A percentile compares a stretch with the other conserved stretches of the same genome.
phyloP scores from a whole-genome alignment of 768 basidiomycete species.

The Fomitopsis serialis region DNA sequence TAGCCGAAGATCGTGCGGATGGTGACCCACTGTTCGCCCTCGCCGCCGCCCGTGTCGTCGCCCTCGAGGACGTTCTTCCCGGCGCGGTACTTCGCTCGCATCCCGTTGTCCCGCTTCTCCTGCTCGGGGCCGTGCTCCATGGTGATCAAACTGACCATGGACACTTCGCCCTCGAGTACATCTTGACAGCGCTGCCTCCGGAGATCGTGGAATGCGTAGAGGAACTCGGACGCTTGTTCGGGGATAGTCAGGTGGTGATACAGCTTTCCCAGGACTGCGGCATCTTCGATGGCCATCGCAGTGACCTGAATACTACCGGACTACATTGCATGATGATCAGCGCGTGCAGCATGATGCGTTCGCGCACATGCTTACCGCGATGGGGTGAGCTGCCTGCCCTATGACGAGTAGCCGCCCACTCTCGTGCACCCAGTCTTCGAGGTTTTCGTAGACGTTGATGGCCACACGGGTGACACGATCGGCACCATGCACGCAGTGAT shows the following conservation, averaged over 20 bases:
- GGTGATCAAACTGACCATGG: conserved; percentile 15
- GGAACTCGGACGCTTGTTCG: conserved; percentile 25
- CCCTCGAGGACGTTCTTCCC: conserved; percentile 17
- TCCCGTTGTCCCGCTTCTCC: conserved; percentile 19
- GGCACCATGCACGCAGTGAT: background rate
- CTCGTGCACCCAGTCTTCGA: conserved; percentile 30
- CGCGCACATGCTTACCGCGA: conserved; percentile 21
- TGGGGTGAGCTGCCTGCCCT: conserved; percentile 34
- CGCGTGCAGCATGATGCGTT: background rate
- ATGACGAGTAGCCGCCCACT: conserved; percentile 25
- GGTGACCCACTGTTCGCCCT: conserved; percentile 22
- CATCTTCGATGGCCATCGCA: conserved; percentile 35
- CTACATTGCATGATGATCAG: conserved; percentile 8
- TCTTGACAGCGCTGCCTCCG: conserved; percentile 27
- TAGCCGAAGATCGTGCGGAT: conserved; percentile 27
- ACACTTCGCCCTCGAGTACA: conserved; percentile 16
- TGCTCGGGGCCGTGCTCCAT: conserved; percentile 16
- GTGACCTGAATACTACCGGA: conserved; percentile 27
- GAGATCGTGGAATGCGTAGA: conserved; percentile 31
- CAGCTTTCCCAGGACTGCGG: conserved; percentile 34
- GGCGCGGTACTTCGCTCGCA: conserved; percentile 15
- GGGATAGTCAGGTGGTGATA: conserved; percentile 27
- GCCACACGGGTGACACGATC: conserved; percentile 15
- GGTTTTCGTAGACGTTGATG: conserved; percentile 14
- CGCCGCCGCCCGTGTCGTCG: conserved; percentile 5